These are phyloP conservation scores for Phytophthora aleatoria DNA, from an alignment of 352 stramenopile species.

Conservation along the genomic window DNA sequence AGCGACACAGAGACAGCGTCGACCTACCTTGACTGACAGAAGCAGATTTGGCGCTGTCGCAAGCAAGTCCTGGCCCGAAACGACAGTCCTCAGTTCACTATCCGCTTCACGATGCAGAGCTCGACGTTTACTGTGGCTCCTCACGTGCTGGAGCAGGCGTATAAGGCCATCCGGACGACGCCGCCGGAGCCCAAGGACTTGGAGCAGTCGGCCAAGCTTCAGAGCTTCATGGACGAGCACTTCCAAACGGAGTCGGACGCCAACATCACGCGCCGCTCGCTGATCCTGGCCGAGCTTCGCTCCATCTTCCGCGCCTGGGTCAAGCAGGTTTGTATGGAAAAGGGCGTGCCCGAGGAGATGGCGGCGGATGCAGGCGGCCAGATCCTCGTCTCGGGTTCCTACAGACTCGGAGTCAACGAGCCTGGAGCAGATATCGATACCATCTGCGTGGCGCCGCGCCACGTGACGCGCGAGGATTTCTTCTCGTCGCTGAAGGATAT, in stretches of 20 bases:
- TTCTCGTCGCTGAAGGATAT: conserved; percentile 94
- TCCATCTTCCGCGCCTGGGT: conserved; percentile 88
- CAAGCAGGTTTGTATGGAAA: conserved; percentile 82
- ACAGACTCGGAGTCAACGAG: conserved; percentile 97
- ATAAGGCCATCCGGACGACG: conserved; percentile 89
- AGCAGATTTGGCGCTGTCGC: conserved; percentile 21
- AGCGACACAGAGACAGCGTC: conserved; percentile 24
- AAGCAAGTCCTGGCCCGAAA: conserved; percentile 8
- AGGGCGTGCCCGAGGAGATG: conserved; percentile 87
- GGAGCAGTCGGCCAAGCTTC: conserved; percentile 82
- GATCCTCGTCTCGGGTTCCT: conserved; percentile 92
- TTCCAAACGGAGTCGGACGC: conserved; percentile 77
- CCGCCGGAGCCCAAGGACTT: conserved; percentile 82
- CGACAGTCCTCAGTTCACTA: conserved; percentile 1
- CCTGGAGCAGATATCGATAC: conserved; percentile 98
- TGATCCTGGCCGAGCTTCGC: conserved; percentile 86
- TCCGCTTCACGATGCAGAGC: conserved; percentile 53
- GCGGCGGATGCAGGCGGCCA: conserved; percentile 84
- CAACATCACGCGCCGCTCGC: conserved; percentile 86
- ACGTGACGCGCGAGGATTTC: conserved; percentile 96
- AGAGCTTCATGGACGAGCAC: conserved; percentile 79
- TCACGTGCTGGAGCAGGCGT: conserved; percentile 86
- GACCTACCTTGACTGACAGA: conserved; percentile 19
- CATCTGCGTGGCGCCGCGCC: conserved; percentile 96
- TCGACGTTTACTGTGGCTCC: conserved; percentile 68